Evolutionary conservation across 2,329 filamentous ascomycete species (phyloP), one percentile per base, ranked within the genome.

Genomic region (Fusarium nisikadoi): DNA sequence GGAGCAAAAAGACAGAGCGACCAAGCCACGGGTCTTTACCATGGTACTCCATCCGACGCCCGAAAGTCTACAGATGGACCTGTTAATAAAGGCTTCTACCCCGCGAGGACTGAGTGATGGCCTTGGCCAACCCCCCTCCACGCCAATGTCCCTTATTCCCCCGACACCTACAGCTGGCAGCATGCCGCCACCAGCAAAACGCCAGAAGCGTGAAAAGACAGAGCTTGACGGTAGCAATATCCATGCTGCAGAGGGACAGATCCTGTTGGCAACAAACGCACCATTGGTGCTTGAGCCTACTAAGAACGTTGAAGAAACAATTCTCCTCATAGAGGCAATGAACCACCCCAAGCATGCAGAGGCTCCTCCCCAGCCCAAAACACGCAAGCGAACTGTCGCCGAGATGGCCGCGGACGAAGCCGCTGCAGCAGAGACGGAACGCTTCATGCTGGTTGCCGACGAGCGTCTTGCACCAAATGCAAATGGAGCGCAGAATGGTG

Each of bases 371-470:
- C 89, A 92, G 67, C 94, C 94, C 6, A 98, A 97, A 86, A 92
- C 91, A 12, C 88, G 96, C 63, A 98, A 99, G 86, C 91, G 95
- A 70, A 99, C 96, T 0, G 92, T 97, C 23, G 96, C 96, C 13
- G 95, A 99, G 79, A 90, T 98, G 84, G 96, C 94, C 13, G 95
- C 95, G 12, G 96, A 99, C 78, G 95, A 99, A 82, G 95, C 96
- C 2, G 87, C 94, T 66, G 94, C 94, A 2, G 95, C 95, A 27
- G 93, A 94, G 65, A 91, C 94, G 72, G 95, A 99, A 81, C 90
- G 94, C 50, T 97, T 94, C 74, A 96, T 99, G 94, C 91, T 98
- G 55, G 91, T 94, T 27, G 90, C 95, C 82, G 96, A 99, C 77
- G 95, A 98, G 76, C 89, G 94, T 10, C 87, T 94, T 66, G 88